Base-by-base conservation (phyloP, 306 rosid genomes). In the Corylus avellana region DNA sequence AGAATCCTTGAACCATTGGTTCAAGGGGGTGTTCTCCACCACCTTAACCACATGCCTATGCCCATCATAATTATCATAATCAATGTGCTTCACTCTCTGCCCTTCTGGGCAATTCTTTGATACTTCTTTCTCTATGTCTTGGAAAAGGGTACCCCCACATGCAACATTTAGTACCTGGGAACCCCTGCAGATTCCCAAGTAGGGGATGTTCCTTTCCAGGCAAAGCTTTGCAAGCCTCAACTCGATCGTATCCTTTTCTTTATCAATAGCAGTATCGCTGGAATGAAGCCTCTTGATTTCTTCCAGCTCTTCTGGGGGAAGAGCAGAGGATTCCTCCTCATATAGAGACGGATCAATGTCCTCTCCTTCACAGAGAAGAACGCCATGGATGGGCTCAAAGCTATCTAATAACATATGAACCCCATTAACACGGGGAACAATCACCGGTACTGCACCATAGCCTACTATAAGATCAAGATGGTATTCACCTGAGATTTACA, bases 361-460 rank as follows among this genome's bases (percentile, higher is more conserved):
- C 76, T 94, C 98, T 53, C 98, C 98, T 85, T 94, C 97, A 71
- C 97, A 92, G 11, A 94, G 95, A 42, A 94, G 93, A 16, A 92
- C 98, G 14, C 98, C 98, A 84, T 94, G 98, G 85, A 94, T 94
- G 39, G 98, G 98, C 80, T 92, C 97, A 69, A 94, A 94, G 80
- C 98, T 94, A 35, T 93, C 91, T 44, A 94, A 54, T 29, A 94
- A 74, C 93, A 83, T 86, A 35, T 92, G 93, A 18, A 92, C 90
- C 66, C 98, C 98, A 25, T 89, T 78, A 5, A 94, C 98, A 51
- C 98, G 89, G 7, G 97, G 98, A 56, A 92, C 91, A 39, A 94
- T 94, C 0, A 94, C 92, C 0, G 98, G 98, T 12, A 91, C 97
- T 0, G 97, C 98, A 0, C 98, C 98, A 58, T 94, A 90, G 3